These are phyloP conservation scores for Dactylellina parvicollis DNA, from an alignment of 2,329 filamentous ascomycete genomes.

Conservation along the genomic window DNA sequence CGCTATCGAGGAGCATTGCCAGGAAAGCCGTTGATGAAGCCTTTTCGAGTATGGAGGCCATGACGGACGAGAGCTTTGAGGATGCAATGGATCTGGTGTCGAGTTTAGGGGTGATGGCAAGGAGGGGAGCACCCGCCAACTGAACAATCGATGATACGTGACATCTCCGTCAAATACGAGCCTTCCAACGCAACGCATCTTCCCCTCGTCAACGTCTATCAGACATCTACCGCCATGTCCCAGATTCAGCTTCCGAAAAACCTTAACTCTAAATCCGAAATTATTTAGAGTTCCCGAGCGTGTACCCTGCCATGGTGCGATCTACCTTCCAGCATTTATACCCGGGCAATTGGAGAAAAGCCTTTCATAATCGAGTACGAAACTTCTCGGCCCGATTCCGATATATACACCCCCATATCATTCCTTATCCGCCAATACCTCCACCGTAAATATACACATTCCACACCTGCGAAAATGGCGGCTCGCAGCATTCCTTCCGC, in stretches of 20 bases:
- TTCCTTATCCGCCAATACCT: background rate
- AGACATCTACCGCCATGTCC: slow-evolving; percentile 5
- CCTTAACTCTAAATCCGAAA: slow-evolving; percentile 42
- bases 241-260: slow-evolving; percentile 17
- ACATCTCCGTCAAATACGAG: background rate
- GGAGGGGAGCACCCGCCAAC: slow-evolving; percentile 29
- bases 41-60: slow-evolving; percentile 87
- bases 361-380: background rate
- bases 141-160: background rate
- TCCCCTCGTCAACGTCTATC: slow-evolving; percentile 10
- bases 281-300: slow-evolving; percentile 39
- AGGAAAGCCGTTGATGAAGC: slow-evolving; percentile 87
- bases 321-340: background rate
- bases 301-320: background rate
- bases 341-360: too few relatives aligned
- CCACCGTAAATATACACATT: slow-evolving; percentile 9
- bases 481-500: slow-evolving; percentile 11
- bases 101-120: slow-evolving; percentile 45
- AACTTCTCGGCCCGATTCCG: slow-evolving; percentile 4
- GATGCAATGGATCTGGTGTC: slow-evolving; percentile 76
- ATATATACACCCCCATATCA: background rate
- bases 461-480: background rate
- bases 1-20: slow-evolving; percentile 78
- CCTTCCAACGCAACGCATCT: slow-evolving; percentile 24
- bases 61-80: slow-evolving; percentile 88